Evolutionary conservation across 371 early-diverging fungal genomes (phyloP), one percentile per base, ranked within the genome.

Genomic region (Mortierella sp.): DNA sequence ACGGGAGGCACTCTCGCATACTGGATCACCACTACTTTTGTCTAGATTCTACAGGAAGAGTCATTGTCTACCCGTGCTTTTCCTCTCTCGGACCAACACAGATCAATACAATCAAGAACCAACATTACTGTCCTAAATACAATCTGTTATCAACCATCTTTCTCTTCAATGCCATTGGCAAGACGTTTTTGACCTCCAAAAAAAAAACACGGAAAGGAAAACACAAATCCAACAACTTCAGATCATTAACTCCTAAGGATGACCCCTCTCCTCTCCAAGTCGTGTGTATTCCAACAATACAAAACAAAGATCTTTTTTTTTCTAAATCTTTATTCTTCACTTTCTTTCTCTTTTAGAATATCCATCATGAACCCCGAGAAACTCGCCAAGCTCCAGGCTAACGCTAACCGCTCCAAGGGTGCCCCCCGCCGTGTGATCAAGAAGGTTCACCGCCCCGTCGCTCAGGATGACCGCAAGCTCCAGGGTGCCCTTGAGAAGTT

Each of bases 401-500:
- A 93, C 89, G 96, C 97, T 79, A 96, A 95, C 81, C 98, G 98
- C 84, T 84, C 83, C 76, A 73, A 83, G 86, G 98, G 98, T 83
- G 95, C 98, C 68, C 98, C 99, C 77, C 94, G 97, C 72, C 93
- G 99, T 85, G 97, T 97, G 76, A 87, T 93, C 81, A 94, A 93
- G 91, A 97, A 95, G 89, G 82, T 89, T 65, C 84, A 85, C 84
- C 88, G 91, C 87, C 66, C 88, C 64, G 75, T 85, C 61, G 91
- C 89, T 70, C 89, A 91, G 85, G 95, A 94, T 83, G 97, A 97
- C 89, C 95, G 95, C 83, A 96, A 95, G 92, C 91, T 98, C 65
- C 91, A 92, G 76, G 86, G 89, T 61, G 88, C 93, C 60, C 85
- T 97, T 67, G 96, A 95, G 86, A 96, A 96, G 91, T 86, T 96